Evolutionary conservation across 768 basidiomycete genomes (phyloP), one percentile per base, ranked within the genome.

Genomic region (Leccinum incarnatum): DNA sequence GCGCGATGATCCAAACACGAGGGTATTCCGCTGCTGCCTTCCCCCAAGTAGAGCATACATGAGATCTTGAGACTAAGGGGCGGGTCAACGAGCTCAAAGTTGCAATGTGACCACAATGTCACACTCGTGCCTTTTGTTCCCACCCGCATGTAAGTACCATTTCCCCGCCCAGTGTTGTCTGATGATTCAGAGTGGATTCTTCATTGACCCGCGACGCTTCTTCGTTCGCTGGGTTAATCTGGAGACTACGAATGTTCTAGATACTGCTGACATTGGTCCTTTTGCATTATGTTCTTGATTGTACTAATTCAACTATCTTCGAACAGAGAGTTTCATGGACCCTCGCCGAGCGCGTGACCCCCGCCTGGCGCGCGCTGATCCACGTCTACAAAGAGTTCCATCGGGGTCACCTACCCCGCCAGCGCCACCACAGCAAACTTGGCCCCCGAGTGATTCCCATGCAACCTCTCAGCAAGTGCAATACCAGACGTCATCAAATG

Each of bases 181-280:
- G 91, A 93, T 93, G 89, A 93, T 83, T 89, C 87, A 89, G 91
- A 93, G 91, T 93, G 91, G 91, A 91, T 86, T 77, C 91, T 87
- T 75, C 72, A 88, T 83, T 77, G 80, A 92, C 83, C 88, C 80
- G 75, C 73, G 64, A 34, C 12, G 32, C 12, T 71, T 67, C 15
- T 55, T 47, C 55, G 60, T 61, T 63, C 62, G 78, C 72, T 75
- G 88, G 88, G 86, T 89, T 77, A 82, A 81, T 62, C 70, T 82
- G 90, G 79, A 82, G 91, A 93, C 89, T 76, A 69, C 67, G 78
- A 77, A 84, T 81, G 89, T 91, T 91, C 90, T 80, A 86, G 91
- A 93, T 94, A 94, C 91, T 94, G 84, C 91, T 94, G 91, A 93
- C 75, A 37, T 76, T 77, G 2, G 29, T 12, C n/a, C 8, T 61